Conservation (phyloP, 2,329 filamentous ascomycete species). For the Pseudocercospora macadamiae region DNA sequence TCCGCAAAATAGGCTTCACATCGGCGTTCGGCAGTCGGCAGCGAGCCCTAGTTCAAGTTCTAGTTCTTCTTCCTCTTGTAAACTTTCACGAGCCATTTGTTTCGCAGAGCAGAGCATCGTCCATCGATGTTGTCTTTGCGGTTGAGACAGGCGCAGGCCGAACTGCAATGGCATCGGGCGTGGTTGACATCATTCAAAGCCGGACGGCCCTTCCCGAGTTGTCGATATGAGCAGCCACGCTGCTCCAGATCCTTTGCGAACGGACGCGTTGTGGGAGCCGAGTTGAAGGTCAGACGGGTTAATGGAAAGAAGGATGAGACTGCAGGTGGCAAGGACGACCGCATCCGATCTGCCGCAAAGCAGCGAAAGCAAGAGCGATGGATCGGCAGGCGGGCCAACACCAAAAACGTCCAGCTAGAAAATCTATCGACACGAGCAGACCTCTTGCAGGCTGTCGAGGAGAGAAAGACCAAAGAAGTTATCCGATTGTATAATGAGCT, state of each 20-base stretch:
- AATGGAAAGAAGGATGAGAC: neutral
- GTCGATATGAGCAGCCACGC: neutral
- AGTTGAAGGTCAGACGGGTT: neutral
- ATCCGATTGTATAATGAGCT: conserved; percentile 26
- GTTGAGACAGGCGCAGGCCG: neutral
- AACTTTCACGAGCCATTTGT: neutral
- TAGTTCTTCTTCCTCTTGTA: neutral
- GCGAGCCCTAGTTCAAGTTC: neutral
- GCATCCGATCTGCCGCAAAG: conserved; percentile 15
- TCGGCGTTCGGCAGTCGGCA: neutral
- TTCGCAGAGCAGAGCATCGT: neutral
- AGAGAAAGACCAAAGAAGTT: conserved; percentile 22
- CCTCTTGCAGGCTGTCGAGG: conserved; percentile 27
- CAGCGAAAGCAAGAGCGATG: conserved; percentile 21
- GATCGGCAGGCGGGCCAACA: conserved; percentile 3
- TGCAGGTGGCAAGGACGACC: neutral
- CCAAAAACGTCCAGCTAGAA: conserved; percentile 10
- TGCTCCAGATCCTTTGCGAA: neutral
- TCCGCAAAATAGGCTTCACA: neutral
- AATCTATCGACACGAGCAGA: conserved; percentile 16
- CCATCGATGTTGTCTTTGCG: conserved; percentile 2
- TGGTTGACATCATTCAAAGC: neutral
- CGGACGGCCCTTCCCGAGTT: neutral
- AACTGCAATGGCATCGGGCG: neutral
- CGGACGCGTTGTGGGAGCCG: neutral